Evolutionary conservation across 2,329 filamentous ascomycete genomes (phyloP).

Genomic region (Colletotrichum eremochloae): DNA sequence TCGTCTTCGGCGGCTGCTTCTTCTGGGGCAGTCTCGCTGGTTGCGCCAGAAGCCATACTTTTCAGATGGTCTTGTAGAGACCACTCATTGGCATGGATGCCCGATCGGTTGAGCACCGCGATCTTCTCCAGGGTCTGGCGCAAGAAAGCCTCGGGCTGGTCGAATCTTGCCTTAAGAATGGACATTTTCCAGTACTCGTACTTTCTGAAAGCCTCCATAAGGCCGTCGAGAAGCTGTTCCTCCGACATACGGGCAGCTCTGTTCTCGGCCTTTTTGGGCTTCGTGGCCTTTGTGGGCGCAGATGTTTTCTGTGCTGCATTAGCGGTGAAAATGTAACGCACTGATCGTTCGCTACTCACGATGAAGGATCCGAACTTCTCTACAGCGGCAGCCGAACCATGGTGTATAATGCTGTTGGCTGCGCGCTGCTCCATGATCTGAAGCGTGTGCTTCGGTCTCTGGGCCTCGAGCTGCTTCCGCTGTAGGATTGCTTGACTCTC

Average conservation of each 20-base stretch:
- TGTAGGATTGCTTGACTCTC: slow-evolving; percentile 53
- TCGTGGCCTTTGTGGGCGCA: slow-evolving; percentile 58
- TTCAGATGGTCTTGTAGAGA: slow-evolving; percentile 75
- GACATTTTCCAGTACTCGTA: slow-evolving; percentile 82
- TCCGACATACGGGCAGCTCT: slow-evolving; percentile 93
- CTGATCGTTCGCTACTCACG: slow-evolving; percentile 58
- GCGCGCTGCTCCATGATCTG: slow-evolving; percentile 64
- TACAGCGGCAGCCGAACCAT: slow-evolving; percentile 66
- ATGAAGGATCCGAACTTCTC: slow-evolving; percentile 67
- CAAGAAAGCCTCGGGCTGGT: slow-evolving; percentile 94
- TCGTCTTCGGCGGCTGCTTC: slow-evolving; percentile 71
- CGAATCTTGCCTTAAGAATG: slow-evolving; percentile 59
- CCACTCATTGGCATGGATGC: slow-evolving; percentile 88
- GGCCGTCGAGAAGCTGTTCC: slow-evolving; percentile 86
- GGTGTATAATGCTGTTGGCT: slow-evolving; percentile 68
- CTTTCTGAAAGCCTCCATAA: slow-evolving; percentile 85
- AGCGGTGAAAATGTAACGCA: slow-evolving; percentile 30
- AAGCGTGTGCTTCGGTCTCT: slow-evolving; percentile 63
- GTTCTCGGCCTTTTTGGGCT: slow-evolving; percentile 76
- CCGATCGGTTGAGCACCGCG: slow-evolving; percentile 84
- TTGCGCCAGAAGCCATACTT: slow-evolving; percentile 38
- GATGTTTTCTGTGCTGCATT: slow-evolving; percentile 62
- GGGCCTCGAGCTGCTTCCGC: slow-evolving; percentile 60
- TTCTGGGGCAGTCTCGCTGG: slow-evolving; percentile 59
- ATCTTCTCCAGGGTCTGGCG: slow-evolving; percentile 87